Evolutionary conservation across 2,329 filamentous ascomycete genomes (phyloP).

Genomic region (Endothia cerciana): DNA sequence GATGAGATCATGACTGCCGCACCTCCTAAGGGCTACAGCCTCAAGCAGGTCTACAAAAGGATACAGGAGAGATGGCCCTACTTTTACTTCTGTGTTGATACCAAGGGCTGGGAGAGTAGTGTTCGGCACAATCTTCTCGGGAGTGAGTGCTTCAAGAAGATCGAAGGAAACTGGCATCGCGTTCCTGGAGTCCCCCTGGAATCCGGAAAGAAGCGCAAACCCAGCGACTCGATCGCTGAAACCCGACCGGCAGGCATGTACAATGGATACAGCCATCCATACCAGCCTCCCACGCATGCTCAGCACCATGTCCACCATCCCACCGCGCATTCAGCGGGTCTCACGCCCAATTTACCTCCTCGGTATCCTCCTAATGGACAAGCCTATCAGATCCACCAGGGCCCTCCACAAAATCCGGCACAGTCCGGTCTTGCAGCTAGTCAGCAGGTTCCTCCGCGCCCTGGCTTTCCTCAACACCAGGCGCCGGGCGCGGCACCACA

Average conservation of each 20-base stretch:
- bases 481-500: slow-evolving; percentile 5
- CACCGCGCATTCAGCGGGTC: slow-evolving; percentile 19
- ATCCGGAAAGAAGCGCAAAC: slow-evolving; percentile 64
- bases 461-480: slow-evolving; percentile 18
- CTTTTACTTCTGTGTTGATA: slow-evolving; percentile 63
- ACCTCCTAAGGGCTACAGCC: slow-evolving; percentile 56
- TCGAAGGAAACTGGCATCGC: slow-evolving; percentile 61
- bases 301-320: slow-evolving; percentile 33
- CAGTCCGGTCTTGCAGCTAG: slow-evolving; percentile 11
- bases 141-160: slow-evolving; percentile 64
- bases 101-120: slow-evolving; percentile 68
- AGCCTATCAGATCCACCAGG: slow-evolving; percentile 20
- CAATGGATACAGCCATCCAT: slow-evolving; percentile 30
- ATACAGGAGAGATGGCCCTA: slow-evolving; percentile 62
- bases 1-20: slow-evolving; percentile 62
- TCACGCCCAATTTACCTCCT: slow-evolving; percentile 19
- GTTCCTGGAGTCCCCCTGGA: slow-evolving; percentile 62
- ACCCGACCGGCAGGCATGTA: slow-evolving; percentile 35
- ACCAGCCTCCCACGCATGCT: slow-evolving; percentile 30
- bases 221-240: slow-evolving; percentile 45
- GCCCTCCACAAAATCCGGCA: not conserved
- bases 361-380: slow-evolving; percentile 26
- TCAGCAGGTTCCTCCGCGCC: slow-evolving; percentile 19
- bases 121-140: slow-evolving; percentile 67
- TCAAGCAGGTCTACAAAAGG: slow-evolving; percentile 67